These are phyloP conservation scores for Neurospora sp. DNA, from an alignment of 2,329 filamentous ascomycete species.

Conservation along the genomic window DNA sequence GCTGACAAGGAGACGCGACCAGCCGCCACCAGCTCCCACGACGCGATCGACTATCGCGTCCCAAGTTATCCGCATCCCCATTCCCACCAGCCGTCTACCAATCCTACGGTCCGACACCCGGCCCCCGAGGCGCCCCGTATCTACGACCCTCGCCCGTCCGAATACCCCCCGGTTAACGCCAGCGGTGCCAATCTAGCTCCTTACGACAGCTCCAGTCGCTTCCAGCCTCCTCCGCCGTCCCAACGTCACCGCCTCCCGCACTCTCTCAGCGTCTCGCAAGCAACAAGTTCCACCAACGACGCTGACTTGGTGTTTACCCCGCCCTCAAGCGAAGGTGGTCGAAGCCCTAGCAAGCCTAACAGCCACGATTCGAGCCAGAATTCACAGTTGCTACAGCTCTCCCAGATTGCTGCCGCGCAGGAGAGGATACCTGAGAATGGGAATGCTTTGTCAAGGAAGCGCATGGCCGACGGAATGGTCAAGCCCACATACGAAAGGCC, in stretches of 20 bases:
- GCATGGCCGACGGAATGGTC: constrained; percentile 66
- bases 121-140: neutral
- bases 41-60: neutral
- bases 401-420: constrained; percentile 44
- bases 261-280: constrained; percentile 34
- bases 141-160: neutral
- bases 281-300: constrained; percentile 29
- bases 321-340: constrained; percentile 31
- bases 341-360: constrained; percentile 29
- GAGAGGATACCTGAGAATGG: constrained; percentile 34
- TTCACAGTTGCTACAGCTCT: constrained; percentile 49
- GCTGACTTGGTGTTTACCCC: constrained; percentile 34
- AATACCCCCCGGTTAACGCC: neutral
- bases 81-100: neutral
- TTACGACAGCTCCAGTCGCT: neutral
- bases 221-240: constrained; percentile 2
- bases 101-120: neutral
- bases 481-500: constrained; percentile 41
- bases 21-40: constrained; percentile 6
- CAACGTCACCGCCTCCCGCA: constrained; percentile 11
- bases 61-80: neutral
- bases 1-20: constrained; percentile 6
- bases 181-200: neutral
- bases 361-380: constrained; percentile 39
- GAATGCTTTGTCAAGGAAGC: constrained; percentile 46